A percentile compares a stretch with the other conserved stretches of the same genome.
Evolutionary conservation across 768 basidiomycete genomes (phyloP).

Genomic region (Xerocomellus intermedius): DNA sequence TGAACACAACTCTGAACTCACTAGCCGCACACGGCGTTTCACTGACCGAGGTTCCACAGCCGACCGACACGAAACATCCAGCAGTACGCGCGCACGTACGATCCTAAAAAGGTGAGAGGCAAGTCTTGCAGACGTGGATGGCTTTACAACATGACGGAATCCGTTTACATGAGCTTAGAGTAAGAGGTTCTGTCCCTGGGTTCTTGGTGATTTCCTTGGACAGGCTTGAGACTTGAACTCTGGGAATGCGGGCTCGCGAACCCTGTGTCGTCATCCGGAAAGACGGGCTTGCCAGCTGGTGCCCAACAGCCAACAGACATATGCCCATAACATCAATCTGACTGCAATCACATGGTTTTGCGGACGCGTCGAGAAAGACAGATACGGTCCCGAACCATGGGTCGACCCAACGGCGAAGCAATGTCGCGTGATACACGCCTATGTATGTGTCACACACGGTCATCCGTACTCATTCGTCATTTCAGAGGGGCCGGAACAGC

Average conservation of each 20-base stretch:
- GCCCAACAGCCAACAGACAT: constrained; percentile 7
- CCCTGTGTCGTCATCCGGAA: constrained; percentile 57
- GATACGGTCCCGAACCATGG: constrained; percentile 69
- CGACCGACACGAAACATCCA: constrained; percentile 53
- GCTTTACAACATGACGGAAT: not conserved
- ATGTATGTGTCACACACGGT: constrained; percentile 38
- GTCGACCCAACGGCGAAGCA: constrained; percentile 80
- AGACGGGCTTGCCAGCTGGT: constrained; percentile 52
- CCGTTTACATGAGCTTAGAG: constrained; percentile 33
- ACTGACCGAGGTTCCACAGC: constrained; percentile 47
- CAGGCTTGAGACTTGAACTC: constrained; percentile 38
- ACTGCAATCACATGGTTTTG: constrained; percentile 43
- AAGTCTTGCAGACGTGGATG: constrained; percentile 10
- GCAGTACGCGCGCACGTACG: constrained; percentile 61
- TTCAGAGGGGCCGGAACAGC: too few relatives aligned
- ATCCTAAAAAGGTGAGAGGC: constrained; percentile 59
- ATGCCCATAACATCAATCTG: not conserved
- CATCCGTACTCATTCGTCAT: not conserved
- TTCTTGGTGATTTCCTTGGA: constrained; percentile 1
- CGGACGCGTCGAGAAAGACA: constrained; percentile 55
- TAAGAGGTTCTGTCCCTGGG: constrained; percentile 27
- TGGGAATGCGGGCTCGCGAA: constrained; percentile 62
- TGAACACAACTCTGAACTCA: too few relatives aligned
- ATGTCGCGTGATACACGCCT: constrained; percentile 63
- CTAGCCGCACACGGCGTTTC: constrained; percentile 40